Conservation (phyloP, 495 filamentous ascomycete species). For the Aspergillus olivimuriae region DNA sequence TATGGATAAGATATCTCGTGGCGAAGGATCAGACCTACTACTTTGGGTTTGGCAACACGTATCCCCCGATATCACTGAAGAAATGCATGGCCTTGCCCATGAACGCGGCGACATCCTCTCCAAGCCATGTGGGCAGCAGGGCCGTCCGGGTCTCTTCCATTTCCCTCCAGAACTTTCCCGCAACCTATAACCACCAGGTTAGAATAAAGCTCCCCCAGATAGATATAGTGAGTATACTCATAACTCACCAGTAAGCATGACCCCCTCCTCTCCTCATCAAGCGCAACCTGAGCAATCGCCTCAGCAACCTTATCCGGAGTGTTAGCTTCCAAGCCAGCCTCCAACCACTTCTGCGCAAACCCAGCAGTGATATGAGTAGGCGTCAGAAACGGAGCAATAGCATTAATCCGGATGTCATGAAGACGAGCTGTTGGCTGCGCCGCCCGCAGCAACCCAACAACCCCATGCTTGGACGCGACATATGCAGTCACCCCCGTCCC, state of each 20-base stretch:
- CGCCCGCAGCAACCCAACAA: conserved; percentile 9
- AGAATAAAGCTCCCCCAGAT: no score
- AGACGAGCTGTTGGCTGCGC: conserved; percentile 3
- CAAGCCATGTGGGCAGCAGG: conserved; percentile 20
- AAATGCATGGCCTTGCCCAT: conserved; percentile 20
- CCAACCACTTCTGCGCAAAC: conserved; percentile 3
- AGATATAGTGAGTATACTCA: neutral
- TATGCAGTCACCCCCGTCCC: conserved; percentile 11
- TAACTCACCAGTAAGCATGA: conserved; percentile 15
- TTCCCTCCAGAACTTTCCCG: conserved; percentile 20
- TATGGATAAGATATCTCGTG: no score
- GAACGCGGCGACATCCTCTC: conserved; percentile 20
- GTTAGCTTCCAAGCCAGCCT: conserved; percentile 9
- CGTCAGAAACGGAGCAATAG: conserved; percentile 12
- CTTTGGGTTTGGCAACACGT: conserved; percentile 15
- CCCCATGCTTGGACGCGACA: conserved; percentile 13
- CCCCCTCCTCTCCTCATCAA: conserved; percentile 1
- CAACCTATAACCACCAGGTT: no score
- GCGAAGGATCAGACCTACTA: neutral
- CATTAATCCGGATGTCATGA: conserved; percentile 12
- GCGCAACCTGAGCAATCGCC: conserved; percentile 1
- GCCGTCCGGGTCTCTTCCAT: conserved; percentile 17
- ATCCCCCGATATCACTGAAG: conserved; percentile 25
- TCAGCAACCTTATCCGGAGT: conserved; percentile 6
- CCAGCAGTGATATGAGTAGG: conserved; percentile 6